Conservation (phyloP, 2,329 filamentous ascomycete genomes). For the Aureobasidium sp. region DNA sequence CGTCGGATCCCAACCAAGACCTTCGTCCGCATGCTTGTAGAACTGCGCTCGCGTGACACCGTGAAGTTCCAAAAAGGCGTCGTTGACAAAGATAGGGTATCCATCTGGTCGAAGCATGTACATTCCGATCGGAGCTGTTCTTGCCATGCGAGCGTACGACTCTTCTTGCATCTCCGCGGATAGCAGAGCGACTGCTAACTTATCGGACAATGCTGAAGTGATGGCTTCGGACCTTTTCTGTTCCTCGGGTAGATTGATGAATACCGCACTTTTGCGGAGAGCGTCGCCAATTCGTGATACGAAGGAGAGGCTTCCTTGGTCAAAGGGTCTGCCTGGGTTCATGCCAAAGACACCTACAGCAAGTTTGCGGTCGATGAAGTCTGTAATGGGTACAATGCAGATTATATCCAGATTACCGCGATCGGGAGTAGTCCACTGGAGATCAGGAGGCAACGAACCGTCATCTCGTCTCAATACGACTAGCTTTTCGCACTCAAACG, state of each 20-base stretch:
- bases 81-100: slow-evolving; percentile 31
- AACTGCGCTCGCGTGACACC: slow-evolving; percentile 17
- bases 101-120: slow-evolving; percentile 17
- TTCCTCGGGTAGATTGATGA: slow-evolving; percentile 20
- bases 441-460: slow-evolving; percentile 1
- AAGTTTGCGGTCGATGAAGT: slow-evolving; percentile 26
- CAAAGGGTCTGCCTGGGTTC: slow-evolving; percentile 30
- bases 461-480: background rate
- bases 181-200: slow-evolving; percentile 23
- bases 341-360: slow-evolving; percentile 33
- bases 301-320: slow-evolving; percentile 32
- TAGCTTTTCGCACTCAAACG: background rate
- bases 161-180: slow-evolving; percentile 28
- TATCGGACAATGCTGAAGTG: slow-evolving; percentile 29
- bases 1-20: slow-evolving; percentile 16
- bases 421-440: slow-evolving; percentile 1
- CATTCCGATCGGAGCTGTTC: slow-evolving; percentile 32
- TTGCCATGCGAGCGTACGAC: slow-evolving; percentile 31
- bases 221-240: slow-evolving; percentile 22
- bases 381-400: slow-evolving; percentile 13
- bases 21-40: slow-evolving; percentile 3
- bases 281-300: slow-evolving; percentile 28
- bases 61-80: slow-evolving; percentile 31
- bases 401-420: background rate
- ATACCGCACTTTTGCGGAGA: slow-evolving; percentile 30